A percentile compares a stretch with the other conserved stretches of the same genome.
Conservation (phyloP, 2,329 filamentous ascomycete genomes). For the Colletotrichum orchidophilum region DNA sequence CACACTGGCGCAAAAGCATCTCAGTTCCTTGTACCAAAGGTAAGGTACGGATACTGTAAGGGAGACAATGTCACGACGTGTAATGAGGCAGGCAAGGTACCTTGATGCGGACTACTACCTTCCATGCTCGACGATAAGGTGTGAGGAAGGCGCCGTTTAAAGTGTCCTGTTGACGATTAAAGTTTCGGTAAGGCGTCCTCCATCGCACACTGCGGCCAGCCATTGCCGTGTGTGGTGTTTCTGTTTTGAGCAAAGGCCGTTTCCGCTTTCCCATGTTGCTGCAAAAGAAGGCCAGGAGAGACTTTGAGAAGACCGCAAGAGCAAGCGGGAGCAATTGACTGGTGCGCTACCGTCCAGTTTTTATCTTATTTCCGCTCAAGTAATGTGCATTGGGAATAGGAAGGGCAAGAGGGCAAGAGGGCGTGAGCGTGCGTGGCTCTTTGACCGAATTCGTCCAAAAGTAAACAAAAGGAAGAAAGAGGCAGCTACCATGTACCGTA, state of each 20-base stretch:
- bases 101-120: slow-evolving; percentile 14
- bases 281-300: not conserved
- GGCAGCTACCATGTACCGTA: not conserved
- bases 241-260: not conserved
- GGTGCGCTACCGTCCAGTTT: not conserved
- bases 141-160: not conserved
- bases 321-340: not conserved
- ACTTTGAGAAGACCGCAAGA: not conserved
- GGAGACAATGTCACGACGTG: not conserved
- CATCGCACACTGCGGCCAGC: not conserved
- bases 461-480: not conserved
- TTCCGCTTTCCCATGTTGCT: not conserved
- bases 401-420: not conserved
- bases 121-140: slow-evolving; percentile 2
- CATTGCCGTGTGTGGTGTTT: slow-evolving; percentile 24
- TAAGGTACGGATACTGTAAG: not conserved
- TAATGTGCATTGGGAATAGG: not conserved
- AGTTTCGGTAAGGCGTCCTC: slow-evolving; percentile 21
- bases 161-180: not conserved
- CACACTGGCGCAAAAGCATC: not conserved
- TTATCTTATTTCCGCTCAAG: not conserved
- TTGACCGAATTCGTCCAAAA: not conserved
- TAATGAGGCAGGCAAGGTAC: not conserved
- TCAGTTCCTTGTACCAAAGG: not conserved
- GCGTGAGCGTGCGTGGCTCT: not conserved